A percentile compares a stretch with the other conserved stretches of the same genome.
phyloP scores from a whole-genome alignment of 2,329 filamentous ascomycete genomes.

The Claviceps pazoutovae region DNA sequence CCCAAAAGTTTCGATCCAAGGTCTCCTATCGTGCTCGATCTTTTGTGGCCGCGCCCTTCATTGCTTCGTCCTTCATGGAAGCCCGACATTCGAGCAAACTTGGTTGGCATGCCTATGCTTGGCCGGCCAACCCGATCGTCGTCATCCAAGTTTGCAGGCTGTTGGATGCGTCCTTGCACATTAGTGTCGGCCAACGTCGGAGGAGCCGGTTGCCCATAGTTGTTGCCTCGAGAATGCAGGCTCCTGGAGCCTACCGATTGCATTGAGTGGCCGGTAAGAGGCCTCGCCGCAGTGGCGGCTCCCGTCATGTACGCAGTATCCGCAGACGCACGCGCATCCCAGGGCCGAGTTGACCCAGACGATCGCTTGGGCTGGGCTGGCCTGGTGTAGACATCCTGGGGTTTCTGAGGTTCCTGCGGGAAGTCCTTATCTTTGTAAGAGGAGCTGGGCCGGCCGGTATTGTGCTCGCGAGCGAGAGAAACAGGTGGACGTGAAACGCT shows the following conservation, averaged over 20 bases:
- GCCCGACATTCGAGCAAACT: slow-evolving; percentile 43
- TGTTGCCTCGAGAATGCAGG: slow-evolving; percentile 40
- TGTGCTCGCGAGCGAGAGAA: slow-evolving; percentile 29
- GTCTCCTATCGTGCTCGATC: slow-evolving; percentile 64
- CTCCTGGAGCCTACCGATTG: slow-evolving; percentile 55
- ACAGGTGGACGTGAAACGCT: slow-evolving; percentile 14
- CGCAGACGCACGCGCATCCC: slow-evolving; percentile 23
- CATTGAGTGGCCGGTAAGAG: slow-evolving; percentile 72
- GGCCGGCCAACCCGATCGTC: slow-evolving; percentile 51
- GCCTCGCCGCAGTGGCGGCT: slow-evolving; percentile 38
- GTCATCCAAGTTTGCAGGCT: slow-evolving; percentile 56
- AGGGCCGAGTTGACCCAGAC: slow-evolving; percentile 13
- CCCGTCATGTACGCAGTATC: slow-evolving; percentile 30
- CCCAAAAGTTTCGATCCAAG: slow-evolving; percentile 77
- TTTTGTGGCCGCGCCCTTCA: slow-evolving; percentile 45
- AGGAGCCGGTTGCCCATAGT: slow-evolving; percentile 74
- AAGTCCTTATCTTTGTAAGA: slow-evolving; percentile 41
- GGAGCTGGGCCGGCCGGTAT: slow-evolving; percentile 14
- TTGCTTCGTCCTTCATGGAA: slow-evolving; percentile 38
- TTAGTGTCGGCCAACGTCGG: slow-evolving; percentile 81
- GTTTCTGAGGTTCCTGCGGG: slow-evolving; percentile 32
- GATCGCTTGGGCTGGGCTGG: slow-evolving; percentile 26
- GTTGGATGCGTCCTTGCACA: slow-evolving; percentile 77
- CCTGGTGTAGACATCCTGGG: slow-evolving; percentile 32
- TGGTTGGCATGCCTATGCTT: slow-evolving; percentile 44